Base-by-base conservation (phyloP, 768 basidiomycete species). In the Cystobasidium tubakii region DNA sequence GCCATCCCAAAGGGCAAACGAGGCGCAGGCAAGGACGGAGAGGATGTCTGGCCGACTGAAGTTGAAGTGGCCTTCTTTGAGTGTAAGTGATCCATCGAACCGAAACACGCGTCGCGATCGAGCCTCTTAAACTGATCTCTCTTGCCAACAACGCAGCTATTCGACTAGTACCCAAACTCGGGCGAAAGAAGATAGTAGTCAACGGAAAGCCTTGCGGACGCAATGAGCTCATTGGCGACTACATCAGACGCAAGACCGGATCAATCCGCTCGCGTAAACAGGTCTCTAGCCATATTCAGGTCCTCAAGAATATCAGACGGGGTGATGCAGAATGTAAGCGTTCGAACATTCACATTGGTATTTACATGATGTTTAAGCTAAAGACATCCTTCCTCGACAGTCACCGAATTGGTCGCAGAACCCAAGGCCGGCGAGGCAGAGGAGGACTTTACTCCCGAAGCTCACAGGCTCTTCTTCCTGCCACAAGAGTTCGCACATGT, bases 241-340 rank as follows among this genome's bases (percentile, higher is more conserved):
- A 80, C 74, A 79, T 82, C 44, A 63, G 73, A 1, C 74, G 80
- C 19, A 73, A 75, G 42, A 80, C 80, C 13, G 80, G 80, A 23
- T 78, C 77, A 43, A 43, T 69, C 12, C 77, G 80, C 46, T 75
- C 77, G 19, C 66, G 82, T 9, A 82, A 82, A 76, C 80, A 81
- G 71, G 81, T 82, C 63, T 81, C 80, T 71, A 79, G 78, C 31
- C 82, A 82, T 64, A 78, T 81, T 27, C 82, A 82, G 71, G 81
- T 81, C 6, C 76, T 81, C 62, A 81, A 81, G 76, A 79, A 81
- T 66, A 44, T 75, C 13, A 62, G 69, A n/a, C 66, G 72, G 31
- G 62, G 77, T 44, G 77, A 79, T 57, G 43, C 31, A 0, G 76
- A 79, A 10, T 78, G 77, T 78, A 25, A 54, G n/a, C n/a, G 78